These are phyloP conservation scores for Geotrichum phurueaensis DNA, from an alignment of 1,139 yeast species.

Conservation along the genomic window DNA sequence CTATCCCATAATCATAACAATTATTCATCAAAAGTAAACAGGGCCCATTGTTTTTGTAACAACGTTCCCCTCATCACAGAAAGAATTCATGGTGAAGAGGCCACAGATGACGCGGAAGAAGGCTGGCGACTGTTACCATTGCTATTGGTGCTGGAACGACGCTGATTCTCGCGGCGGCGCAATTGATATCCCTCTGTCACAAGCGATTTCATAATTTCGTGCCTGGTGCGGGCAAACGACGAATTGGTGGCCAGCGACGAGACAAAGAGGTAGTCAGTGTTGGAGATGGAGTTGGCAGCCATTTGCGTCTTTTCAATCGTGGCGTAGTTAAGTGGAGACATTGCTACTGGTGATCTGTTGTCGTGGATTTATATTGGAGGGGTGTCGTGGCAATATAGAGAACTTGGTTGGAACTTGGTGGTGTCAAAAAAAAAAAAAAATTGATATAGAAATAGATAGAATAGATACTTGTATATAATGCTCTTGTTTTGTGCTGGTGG, in stretches of 20 bases:
- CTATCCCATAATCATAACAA: not conserved
- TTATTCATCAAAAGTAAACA: not conserved
- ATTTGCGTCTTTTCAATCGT: constrained; percentile 7
- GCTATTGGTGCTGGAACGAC: not conserved
- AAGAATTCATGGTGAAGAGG: not conserved
- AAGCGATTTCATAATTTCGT: not conserved
- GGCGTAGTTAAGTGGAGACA: constrained; percentile 12
- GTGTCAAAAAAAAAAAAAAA: not conserved
- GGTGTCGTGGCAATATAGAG: not conserved
- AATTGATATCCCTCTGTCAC: not conserved
- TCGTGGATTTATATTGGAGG: not conserved
- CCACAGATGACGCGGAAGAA: not conserved
- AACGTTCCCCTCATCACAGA: not conserved
- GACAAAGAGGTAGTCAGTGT: constrained; percentile 7
- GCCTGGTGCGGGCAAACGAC: not conserved
- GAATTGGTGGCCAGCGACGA: not conserved
- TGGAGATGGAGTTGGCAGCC: constrained; percentile 10
- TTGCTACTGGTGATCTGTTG: not conserved
- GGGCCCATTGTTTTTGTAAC: not conserved
- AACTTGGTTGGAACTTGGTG: not conserved
- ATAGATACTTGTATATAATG: not conserved
- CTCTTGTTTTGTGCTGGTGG: not conserved
- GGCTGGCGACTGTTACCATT: not conserved
- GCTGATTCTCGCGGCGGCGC: not conserved
- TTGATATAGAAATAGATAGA: not conserved